Conservation (phyloP, 352 stramenopile genomes). For the Phytophthora capsici region DNA sequence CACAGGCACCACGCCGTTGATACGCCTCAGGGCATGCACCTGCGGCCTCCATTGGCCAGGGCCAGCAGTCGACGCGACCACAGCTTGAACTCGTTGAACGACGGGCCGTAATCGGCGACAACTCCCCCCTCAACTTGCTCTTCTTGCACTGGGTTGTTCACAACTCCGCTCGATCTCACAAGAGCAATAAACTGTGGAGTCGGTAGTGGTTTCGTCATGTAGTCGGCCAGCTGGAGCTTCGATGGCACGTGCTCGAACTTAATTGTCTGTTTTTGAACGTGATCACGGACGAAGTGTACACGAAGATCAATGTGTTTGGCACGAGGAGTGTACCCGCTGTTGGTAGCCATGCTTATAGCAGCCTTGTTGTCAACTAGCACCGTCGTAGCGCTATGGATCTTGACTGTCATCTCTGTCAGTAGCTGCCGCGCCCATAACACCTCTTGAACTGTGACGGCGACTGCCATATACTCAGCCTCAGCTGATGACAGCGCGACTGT, state of each 20-base stretch:
- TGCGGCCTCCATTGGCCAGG: too few species aligned
- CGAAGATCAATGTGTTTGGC: constrained; percentile 17
- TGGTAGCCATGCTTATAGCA: constrained; percentile 10
- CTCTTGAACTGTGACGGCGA: constrained; percentile 3
- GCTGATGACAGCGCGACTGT: constrained; percentile 11
- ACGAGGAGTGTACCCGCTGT: constrained; percentile 6
- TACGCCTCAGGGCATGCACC: too few species aligned
- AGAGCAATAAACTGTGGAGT: constrained; percentile 3
- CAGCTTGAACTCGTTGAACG: too few species aligned
- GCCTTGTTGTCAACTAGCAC: constrained; percentile 20
- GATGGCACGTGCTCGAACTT: constrained; percentile 2
- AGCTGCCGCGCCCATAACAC: too few species aligned
- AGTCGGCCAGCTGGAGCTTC: constrained; percentile 2
- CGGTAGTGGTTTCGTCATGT: constrained; percentile 9
- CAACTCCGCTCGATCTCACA: constrained; percentile 1
- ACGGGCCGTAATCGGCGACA: too few species aligned
- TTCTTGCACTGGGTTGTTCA: not conserved
- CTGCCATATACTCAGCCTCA: constrained; percentile 8
- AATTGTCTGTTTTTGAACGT: not conserved
- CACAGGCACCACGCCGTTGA: too few species aligned
- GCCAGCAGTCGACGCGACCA: too few species aligned
- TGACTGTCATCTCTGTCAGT: constrained; percentile 2
- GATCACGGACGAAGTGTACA: constrained; percentile 17
- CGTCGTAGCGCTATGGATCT: not conserved
- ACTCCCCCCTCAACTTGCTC: constrained; percentile 21